Evolutionary conservation across 345 rosid genomes (phyloP), one percentile per base, ranked within the genome.

Genomic region (Sisymbrium irio): DNA sequence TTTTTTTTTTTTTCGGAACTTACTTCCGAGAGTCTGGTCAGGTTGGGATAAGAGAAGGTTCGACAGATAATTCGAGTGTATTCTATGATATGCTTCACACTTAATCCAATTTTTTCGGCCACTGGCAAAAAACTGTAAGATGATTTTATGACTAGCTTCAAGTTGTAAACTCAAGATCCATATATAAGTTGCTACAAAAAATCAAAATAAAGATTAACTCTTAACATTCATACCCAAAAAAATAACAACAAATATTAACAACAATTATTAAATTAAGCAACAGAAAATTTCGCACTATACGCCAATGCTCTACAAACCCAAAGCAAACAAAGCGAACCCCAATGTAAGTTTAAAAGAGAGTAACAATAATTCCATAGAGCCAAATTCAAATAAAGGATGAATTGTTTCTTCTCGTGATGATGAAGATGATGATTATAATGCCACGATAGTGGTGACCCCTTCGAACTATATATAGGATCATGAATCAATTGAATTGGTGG

Each of bases 401-500:
- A 20, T 9, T 53, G 62, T 39, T 32, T 62, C 62, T 18, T 46
- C 27, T 69, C 0, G 0, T 70, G 55, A 42, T 56, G 51, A 39
- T 61, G 60, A 71, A 47, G 59, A 19, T 61, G 17, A 41, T n/a
- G n/a, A n/a, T n/a, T n/a, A n/a, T n/a, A n/a, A n/a, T 51, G 44
- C 33, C 65, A 45, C 47, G 72, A 72, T 62, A 35, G 39, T 65
- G 40, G 40, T 65, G 61, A 14, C 39, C 30, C 30, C 28, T 32
- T 9, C 25, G 19, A 62, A 70, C 63, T 41, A 9, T 51, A 41
- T 47, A 8, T 44, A 35, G 6, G 46, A 65, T 27, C 45, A 55
- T 65, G 22, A 45, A 44, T 62, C 56, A 77, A 3, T 71, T 77
- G 80, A 77, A 70, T 0, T 62, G 80, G 28, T 55, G 67, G 73